Conservation (phyloP, 306 rosid genomes). For the Casuarina equisetifolia region DNA sequence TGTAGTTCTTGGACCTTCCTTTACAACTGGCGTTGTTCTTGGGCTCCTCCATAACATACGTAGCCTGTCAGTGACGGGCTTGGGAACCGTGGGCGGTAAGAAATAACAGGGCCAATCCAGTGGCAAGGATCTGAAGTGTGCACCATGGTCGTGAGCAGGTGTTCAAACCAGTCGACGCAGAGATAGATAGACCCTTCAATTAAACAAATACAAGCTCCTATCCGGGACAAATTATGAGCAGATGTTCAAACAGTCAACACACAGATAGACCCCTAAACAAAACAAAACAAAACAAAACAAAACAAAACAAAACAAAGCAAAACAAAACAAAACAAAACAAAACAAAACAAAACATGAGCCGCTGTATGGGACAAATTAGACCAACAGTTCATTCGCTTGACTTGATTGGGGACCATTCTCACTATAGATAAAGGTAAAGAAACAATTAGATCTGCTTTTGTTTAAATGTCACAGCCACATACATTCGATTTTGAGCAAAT, state of each 20-base stretch:
- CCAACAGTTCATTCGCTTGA: constrained; percentile 38
- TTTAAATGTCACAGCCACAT: constrained; percentile 39
- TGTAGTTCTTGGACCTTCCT: background rate
- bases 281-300: too few relatives aligned
- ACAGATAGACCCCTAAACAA: too few relatives aligned
- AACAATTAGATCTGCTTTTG: constrained; percentile 22
- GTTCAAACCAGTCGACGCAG: constrained; percentile 26
- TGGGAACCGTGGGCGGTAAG: background rate
- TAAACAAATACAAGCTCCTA: constrained; percentile 28
- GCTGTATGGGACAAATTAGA: constrained; percentile 41
- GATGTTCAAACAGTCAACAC: too few relatives aligned
- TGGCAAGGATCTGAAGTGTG: background rate
- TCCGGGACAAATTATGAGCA: constrained; percentile 31
- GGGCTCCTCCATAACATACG: background rate
- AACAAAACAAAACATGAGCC: background rate
- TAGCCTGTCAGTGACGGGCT: background rate
- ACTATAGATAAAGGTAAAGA: constrained; percentile 15
- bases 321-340: too few relatives aligned
- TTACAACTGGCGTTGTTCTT: background rate
- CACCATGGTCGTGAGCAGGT: constrained; percentile 2
- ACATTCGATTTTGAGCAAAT: constrained; percentile 51
- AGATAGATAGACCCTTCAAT: constrained; percentile 10
- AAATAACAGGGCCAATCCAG: background rate
- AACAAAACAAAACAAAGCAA: background rate
- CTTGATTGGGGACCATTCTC: constrained; percentile 34